A percentile compares a stretch with the other conserved stretches of the same genome.
phyloP scores from a whole-genome alignment of 2,329 filamentous ascomycete genomes.

The Pseudogymnoascus sp. region DNA sequence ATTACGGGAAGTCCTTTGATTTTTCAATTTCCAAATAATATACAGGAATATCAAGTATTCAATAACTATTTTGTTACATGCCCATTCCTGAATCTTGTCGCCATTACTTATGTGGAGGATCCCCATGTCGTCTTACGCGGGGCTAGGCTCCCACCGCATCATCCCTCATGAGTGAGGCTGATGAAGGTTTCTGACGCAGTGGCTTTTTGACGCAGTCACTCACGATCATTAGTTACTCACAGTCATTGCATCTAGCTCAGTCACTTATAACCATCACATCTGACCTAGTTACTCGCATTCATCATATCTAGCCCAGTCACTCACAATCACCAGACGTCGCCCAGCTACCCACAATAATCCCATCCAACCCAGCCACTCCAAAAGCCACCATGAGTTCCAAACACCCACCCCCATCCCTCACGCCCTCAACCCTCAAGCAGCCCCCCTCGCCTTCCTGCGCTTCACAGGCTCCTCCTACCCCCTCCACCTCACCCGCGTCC shows the following conservation, averaged over 20 bases:
- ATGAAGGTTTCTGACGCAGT: background rate
- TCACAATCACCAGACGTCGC: background rate
- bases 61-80: background rate
- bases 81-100: background rate
- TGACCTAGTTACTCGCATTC: too few species aligned
- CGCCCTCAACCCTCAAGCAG: background rate
- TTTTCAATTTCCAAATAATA: background rate
- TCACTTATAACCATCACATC: background rate
- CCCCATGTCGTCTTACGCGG: background rate
- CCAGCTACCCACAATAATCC: background rate
- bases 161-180: background rate
- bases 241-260: background rate
- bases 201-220: background rate
- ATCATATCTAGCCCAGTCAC: background rate
- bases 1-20: background rate
- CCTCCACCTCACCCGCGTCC: slow-evolving; percentile 9
- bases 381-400: background rate
- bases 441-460: slow-evolving; percentile 2
- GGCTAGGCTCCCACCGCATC: background rate
- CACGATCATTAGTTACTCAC: background rate
- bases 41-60: background rate
- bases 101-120: background rate
- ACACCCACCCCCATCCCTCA: background rate
- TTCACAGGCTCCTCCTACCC: slow-evolving; percentile 2
- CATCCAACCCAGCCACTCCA: background rate